These are phyloP conservation scores for Glarea lozoyensis DNA, from an alignment of 495 filamentous ascomycete genomes.

Conservation along the genomic window DNA sequence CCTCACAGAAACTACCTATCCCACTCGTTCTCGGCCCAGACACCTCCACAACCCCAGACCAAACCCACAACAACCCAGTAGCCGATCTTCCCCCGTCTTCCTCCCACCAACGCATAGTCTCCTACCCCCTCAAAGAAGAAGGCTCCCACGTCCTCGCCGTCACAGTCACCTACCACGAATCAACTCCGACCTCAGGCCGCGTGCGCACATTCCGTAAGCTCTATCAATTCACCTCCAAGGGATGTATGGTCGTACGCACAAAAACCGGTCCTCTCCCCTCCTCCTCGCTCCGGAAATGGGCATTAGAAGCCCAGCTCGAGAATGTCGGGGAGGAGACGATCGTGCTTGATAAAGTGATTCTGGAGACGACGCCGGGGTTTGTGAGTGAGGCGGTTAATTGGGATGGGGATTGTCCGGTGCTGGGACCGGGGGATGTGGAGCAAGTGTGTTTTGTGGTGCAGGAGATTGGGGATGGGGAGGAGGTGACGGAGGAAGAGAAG, in stretches of 20 bases:
- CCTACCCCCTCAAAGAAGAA: conserved; percentile 86
- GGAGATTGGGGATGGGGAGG: conserved; percentile 47
- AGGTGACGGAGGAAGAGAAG: conserved; percentile 58
- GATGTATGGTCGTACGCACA: conserved; percentile 80
- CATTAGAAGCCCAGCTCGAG: conserved; percentile 89
- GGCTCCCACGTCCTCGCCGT: conserved; percentile 91
- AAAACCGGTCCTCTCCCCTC: conserved; percentile 58
- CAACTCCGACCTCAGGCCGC: conserved; percentile 55
- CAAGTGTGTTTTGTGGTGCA: conserved; percentile 87
- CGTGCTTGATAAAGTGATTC: conserved; percentile 45
- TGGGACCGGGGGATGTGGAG: conserved; percentile 79
- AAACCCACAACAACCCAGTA: conserved; percentile 19
- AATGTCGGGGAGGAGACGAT: conserved; percentile 71
- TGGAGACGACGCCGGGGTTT: conserved; percentile 41
- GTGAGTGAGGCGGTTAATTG: conserved; percentile 41
- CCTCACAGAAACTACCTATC: conserved; percentile 27
- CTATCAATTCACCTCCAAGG: conserved; percentile 92
- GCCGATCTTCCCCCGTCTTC: conserved; percentile 56
- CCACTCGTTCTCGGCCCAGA: conserved; percentile 15
- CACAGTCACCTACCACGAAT: conserved; percentile 79
- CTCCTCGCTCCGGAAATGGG: conserved; percentile 31
- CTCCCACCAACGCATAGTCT: conserved; percentile 74
- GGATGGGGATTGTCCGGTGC: conserved; percentile 44
- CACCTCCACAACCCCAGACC: conserved; percentile 11
- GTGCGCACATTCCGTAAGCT: conserved; percentile 87